Evolutionary conservation across 805 yeast species (phyloP), one percentile per base, ranked within the genome.

Genomic region (Metschnikowia chrysomelidarum): DNA sequence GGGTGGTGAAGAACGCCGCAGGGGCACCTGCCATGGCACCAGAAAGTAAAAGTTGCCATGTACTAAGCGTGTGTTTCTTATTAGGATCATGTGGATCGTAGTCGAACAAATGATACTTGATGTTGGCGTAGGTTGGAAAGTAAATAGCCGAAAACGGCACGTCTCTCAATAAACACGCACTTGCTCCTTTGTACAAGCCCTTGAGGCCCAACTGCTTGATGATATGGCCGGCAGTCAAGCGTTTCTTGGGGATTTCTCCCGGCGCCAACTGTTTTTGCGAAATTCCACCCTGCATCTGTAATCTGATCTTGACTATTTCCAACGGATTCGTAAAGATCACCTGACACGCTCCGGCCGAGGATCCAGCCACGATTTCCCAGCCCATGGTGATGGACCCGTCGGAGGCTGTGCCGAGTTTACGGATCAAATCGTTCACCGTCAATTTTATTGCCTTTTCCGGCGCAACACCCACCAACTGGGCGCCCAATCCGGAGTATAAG

Each of bases 11-110:
- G 60, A 84, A 91, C 8, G 98, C 98, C 19, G 98, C 94, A 7
- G 98, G 98, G 69, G 94, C 87, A 57, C 98, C 98, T 10, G 98
- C 98, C 45, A 89, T 58, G 8, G 95, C 97, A 61, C 98, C 98
- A 42, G 94, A 77, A 4, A 77, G 59, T 41, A 91, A 74, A 46
- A 93, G 69, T 62, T 91, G 95, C 83, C 91, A 81, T 19, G 94
- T 78, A 44, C 78, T 78, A 41, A 89, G 75, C 43, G 74, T 71
- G 29, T 67, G 71, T 49, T 75, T 70, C 50, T 79, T 75, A 36
- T 71, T 71, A 18, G 77, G 72, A 53, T 76, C 76, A 30, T 65
- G 57, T 4, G 95, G 95, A 53, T 91, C 95, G 56, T 83, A 88
- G 34, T 82, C 76, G 62, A 89, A 89, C 44, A 86, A 54, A 50